A percentile compares a stretch with the other conserved stretches of the same genome.
These are phyloP conservation scores for Xylariomycetidae sp. DNA, from an alignment of 2,329 filamentous ascomycete species.

Conservation along the genomic window DNA sequence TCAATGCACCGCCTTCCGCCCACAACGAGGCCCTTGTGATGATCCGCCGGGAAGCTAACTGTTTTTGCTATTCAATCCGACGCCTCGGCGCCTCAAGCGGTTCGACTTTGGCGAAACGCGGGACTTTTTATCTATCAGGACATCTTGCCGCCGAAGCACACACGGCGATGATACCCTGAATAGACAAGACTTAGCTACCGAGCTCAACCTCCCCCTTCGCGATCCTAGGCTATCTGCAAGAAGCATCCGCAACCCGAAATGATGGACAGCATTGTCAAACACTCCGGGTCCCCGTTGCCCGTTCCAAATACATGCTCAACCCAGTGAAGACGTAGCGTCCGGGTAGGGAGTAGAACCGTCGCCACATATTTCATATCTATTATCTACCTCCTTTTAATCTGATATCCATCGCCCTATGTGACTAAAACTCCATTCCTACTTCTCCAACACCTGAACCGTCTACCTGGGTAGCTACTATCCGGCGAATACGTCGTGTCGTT, in stretches of 20 bases:
- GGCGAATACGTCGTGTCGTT: not conserved
- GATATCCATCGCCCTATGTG: not conserved
- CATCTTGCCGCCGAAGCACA: conserved; percentile 22
- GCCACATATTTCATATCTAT: conserved; percentile 4
- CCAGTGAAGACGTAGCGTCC: too few relatives aligned
- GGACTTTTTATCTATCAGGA: conserved; percentile 19
- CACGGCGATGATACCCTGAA: conserved; percentile 23
- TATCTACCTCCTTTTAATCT: not conserved
- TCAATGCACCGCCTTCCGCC: too few relatives aligned
- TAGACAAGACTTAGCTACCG: too few relatives aligned
- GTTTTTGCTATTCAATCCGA: conserved; percentile 16
- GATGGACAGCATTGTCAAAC: too few relatives aligned
- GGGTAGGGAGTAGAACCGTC: conserved; percentile 3
- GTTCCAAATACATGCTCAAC: too few relatives aligned
- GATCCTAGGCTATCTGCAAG: too few relatives aligned
- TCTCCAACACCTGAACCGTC: too few relatives aligned
- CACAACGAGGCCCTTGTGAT: not conserved
- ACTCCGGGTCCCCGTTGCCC: too few relatives aligned
- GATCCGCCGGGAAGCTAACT: conserved; percentile 15
- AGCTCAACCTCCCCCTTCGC: too few relatives aligned
- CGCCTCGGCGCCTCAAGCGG: conserved; percentile 17
- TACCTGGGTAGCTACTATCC: conserved; percentile 3
- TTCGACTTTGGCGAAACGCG: conserved; percentile 19
- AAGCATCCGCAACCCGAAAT: too few relatives aligned
- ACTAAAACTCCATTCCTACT: too few relatives aligned